phyloP scores from a whole-genome alignment of 2,329 filamentous ascomycete species.

The Penicillium psychrosexuale region DNA sequence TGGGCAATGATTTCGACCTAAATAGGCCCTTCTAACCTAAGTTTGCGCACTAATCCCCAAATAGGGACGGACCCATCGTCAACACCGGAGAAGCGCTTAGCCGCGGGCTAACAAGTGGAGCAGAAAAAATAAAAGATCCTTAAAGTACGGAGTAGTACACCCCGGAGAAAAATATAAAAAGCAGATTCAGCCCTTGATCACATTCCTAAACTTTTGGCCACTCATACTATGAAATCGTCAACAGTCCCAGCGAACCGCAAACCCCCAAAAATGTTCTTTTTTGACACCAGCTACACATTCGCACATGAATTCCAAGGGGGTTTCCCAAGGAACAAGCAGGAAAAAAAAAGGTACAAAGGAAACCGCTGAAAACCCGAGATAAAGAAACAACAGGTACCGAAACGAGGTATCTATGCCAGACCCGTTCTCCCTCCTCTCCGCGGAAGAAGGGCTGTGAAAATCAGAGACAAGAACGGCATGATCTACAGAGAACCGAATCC shows the following conservation, averaged over 20 bases:
- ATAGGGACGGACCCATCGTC: neutral
- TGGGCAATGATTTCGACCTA: neutral
- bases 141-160: neutral
- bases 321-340: neutral
- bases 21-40: neutral
- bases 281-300: conserved; percentile 7
- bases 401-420: conserved; percentile 7
- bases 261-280: conserved; percentile 2
- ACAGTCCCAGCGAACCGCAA: neutral
- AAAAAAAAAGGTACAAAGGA: conserved; percentile 8
- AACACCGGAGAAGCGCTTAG: conserved; percentile 10
- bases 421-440: neutral
- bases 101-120: conserved; percentile 4
- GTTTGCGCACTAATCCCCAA: conserved; percentile 2
- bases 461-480: conserved; percentile 7
- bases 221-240: neutral
- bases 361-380: conserved; percentile 10
- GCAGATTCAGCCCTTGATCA: neutral
- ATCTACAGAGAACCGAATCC: conserved; percentile 6
- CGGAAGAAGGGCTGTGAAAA: neutral
- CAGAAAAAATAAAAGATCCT: neutral
- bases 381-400: conserved; percentile 8
- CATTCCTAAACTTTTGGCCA: neutral
- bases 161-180: neutral
- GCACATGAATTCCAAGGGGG: conserved; percentile 3